These are phyloP conservation scores for Pseudogymnoascus destructans DNA, from an alignment of 2,329 filamentous ascomycete species.

Conservation along the genomic window DNA sequence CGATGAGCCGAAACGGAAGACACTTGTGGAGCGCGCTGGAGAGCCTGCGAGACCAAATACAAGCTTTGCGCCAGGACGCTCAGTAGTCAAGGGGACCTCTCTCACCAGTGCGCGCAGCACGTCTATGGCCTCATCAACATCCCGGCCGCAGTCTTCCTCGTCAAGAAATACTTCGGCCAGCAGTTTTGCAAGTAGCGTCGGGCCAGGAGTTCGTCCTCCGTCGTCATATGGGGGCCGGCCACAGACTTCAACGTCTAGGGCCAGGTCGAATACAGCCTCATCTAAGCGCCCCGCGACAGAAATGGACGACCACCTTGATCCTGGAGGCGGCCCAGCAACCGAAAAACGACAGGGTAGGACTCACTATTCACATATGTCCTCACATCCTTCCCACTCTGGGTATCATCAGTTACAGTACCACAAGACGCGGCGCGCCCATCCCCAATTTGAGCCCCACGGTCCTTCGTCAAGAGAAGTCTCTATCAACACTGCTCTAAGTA, in stretches of 20 bases:
- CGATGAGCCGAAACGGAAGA: constrained; percentile 48
- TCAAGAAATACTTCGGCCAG: constrained; percentile 33
- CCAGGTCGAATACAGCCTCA: constrained; percentile 24
- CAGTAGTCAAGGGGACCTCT: constrained; percentile 19
- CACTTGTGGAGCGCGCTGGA: constrained; percentile 39
- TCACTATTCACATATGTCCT: constrained; percentile 25
- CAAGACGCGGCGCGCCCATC: not conserved
- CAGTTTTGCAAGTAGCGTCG: constrained; percentile 44
- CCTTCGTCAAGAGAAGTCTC: constrained; percentile 28
- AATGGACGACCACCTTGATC: constrained; percentile 27
- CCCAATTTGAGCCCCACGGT: constrained; percentile 11
- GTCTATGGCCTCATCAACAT: constrained; percentile 30
- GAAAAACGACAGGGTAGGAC: constrained; percentile 41
- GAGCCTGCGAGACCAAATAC: constrained; percentile 4
- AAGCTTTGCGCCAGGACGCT: constrained; percentile 1
- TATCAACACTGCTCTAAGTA: constrained; percentile 28
- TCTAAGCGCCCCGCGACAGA: constrained; percentile 31
- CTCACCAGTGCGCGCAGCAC: constrained; percentile 22
- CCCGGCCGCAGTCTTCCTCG: constrained; percentile 30
- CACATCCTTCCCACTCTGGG: constrained; percentile 15
- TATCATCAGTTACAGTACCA: constrained; percentile 3
- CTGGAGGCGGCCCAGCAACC: constrained; percentile 20
- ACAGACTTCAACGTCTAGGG: constrained; percentile 36
- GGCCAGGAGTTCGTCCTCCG: constrained; percentile 37
- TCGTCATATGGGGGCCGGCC: constrained; percentile 31